Evolutionary conservation across 176 grass and related monocot species (phyloP).

Genomic region (Triticum urartu): DNA sequence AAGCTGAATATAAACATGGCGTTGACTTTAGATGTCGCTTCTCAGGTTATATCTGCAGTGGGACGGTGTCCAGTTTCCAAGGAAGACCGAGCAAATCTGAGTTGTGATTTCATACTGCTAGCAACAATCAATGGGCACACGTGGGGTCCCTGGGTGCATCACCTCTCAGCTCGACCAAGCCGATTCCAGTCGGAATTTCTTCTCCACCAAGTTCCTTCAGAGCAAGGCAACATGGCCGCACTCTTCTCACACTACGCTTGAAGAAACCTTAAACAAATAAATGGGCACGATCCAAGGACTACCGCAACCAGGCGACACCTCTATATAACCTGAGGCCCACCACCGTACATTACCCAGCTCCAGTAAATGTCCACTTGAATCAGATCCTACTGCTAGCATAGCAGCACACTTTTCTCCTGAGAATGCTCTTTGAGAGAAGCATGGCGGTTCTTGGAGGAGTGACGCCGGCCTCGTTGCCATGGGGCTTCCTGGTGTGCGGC

Average conservation of each 20-base stretch:
- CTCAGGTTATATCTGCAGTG: too few species aligned
- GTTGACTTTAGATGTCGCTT: too few species aligned
- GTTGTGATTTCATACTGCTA: too few species aligned
- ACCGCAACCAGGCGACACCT: not conserved
- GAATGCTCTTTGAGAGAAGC: not conserved
- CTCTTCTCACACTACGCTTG: not conserved
- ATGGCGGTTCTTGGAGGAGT: conserved; percentile 11
- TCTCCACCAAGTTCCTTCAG: conserved; percentile 8
- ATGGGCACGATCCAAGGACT: not conserved
- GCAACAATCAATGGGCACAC: not conserved
- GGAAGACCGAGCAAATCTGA: not conserved
- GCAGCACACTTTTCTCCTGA: not conserved
- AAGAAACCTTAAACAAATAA: conserved; percentile 25
- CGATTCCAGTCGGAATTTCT: not conserved
- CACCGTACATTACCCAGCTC: not conserved
- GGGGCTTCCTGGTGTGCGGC: conserved; percentile 26
- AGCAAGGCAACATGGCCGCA: not conserved
- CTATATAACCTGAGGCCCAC: conserved; percentile 3
- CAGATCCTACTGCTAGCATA: not conserved
- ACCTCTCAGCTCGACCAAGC: not conserved
- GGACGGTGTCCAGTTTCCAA: too few species aligned
- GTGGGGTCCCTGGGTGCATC: not conserved
- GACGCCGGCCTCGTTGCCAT: not conserved
- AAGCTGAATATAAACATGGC: too few species aligned
- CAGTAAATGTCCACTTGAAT: not conserved